Evolutionary conservation across 441 rosid species (phyloP), one percentile per base, ranked within the genome.

Genomic region (Populus hybrid): DNA sequence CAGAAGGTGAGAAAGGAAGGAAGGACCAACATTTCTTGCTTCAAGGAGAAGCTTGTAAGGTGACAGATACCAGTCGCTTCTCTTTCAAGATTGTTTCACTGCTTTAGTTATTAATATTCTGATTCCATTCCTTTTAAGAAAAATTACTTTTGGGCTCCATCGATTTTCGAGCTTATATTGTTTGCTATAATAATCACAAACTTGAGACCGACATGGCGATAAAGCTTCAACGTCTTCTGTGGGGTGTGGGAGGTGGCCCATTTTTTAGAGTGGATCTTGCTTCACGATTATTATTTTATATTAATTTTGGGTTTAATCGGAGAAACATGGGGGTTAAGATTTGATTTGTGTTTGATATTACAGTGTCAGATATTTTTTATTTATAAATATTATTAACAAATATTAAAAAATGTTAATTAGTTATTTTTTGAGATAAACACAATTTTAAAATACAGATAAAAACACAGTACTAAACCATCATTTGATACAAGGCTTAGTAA

Each of bases 11-110:
- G 8, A 12, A 69, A 2, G 23, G 12, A 68, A 67, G 76, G 80
- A 68, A 67, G 76, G 80, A 78, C 87, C 84, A 84, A 85, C 88
- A 87, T 87, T 85, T 85, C 86, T 85, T 84, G 83, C 90, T 85
- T 87, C 85, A 80, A 82, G 75, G 46, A 67, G 80, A 85, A 85
- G 85, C 75, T 40, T 75, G 75, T 7, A 35, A 6, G 38, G 38
- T 35, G 38, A 35, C 8, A 35, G 38, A 35, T 30, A 30, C 32
- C 32, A 67, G 30, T 81, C 30, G 70, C 77, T 79, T 79, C n/a
- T 78, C 18, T 24, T 69, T 35, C 65, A 79, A 75, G 73, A 75
- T 65, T 35, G 38, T 35, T 35, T 30, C 32, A 30, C 32, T 30
- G 8, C 38, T 35, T 35, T 35, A 35, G 38, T 5, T 0, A 35